A percentile compares a stretch with the other conserved stretches of the same genome.
These are phyloP conservation scores for Boletus tomentosulus DNA, from an alignment of 768 basidiomycete species.

Conservation along the genomic window DNA sequence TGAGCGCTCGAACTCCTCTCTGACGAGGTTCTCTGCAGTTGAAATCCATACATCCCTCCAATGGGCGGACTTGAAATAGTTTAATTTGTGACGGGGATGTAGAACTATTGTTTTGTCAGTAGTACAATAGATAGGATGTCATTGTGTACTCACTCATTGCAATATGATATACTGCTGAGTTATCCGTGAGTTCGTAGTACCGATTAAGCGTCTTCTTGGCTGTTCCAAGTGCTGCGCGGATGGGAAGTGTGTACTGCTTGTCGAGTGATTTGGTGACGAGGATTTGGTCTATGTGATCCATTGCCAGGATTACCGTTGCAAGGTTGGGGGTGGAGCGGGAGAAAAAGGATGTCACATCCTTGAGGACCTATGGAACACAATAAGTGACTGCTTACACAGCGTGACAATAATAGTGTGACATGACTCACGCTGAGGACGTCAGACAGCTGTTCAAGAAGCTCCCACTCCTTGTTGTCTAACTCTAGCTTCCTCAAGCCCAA, in stretches of 20 bases:
- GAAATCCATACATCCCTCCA: no score
- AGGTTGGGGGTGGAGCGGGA: neutral
- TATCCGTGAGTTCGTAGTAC: neutral
- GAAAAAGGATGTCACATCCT: neutral
- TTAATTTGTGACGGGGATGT: neutral
- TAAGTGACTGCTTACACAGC: neutral
- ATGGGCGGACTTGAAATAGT: neutral
- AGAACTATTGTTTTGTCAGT: neutral
- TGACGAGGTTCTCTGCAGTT: no score
- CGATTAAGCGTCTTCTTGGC: neutral
- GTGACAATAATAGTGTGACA: no score
- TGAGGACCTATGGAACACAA: neutral
- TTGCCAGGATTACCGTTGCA: neutral
- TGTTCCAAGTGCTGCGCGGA: neutral
- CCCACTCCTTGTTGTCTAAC: neutral
- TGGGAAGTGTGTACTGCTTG: neutral
- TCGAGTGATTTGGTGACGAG: neutral
- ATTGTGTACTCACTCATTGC: neutral
- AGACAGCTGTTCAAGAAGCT: neutral
- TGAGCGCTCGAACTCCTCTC: no score
- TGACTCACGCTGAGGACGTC: neutral
- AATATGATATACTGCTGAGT: neutral
- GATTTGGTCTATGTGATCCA: neutral
- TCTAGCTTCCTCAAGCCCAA: neutral
- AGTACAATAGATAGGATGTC: neutral